Evolutionary conservation across 148 eudicot species (phyloP), one percentile per base, ranked within the genome.

Genomic region (Gaultheria prostrata): DNA sequence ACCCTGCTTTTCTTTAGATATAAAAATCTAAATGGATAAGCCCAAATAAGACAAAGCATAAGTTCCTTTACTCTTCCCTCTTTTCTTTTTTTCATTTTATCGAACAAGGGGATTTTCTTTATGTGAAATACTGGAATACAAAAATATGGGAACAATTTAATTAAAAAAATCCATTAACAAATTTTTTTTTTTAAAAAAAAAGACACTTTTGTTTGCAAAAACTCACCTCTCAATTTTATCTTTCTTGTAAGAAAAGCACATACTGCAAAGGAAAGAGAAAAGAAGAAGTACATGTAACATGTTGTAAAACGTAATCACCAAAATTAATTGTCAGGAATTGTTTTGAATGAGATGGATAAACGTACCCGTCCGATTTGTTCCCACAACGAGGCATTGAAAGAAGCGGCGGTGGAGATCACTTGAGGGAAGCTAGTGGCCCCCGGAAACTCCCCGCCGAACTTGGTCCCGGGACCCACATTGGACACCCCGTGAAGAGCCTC

Each of bases 401-500:
- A 92, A 28, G 99, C 98, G 53, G 94, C 97, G 35, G 95, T 94
- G 39, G 95, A 85, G 56, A 96, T 96, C 3, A 96, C 99, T 69
- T 94, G 98, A 32, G 99, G 99, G 80, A 96, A 96, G 80, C 93
- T 94, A n/a, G 99, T 96, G 46, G 99, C 98, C 2, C 85, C 94
- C 0, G 94, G 98, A 67, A 92, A 93, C 3, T 90, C 91, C 30
- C 95, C 99, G 35, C 92, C 97, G 82, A 96, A 96, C 59, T 82
- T 90, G 1, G 95, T 91, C 65, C 99, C 99, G 4, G 98, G 98
- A 0, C 99, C 99, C 57, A 94, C 95, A 85, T 96, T 87, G 0
- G 99, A 94, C 57, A 96, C 94, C 6, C 99, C 99, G 30, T 96
- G 98, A 79, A 96, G 90, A 26, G 98, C 99, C 89, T 96, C 99